phyloP scores from a whole-genome alignment of 192 early-diverging fungal species.

The Linnemannia zychae region DNA sequence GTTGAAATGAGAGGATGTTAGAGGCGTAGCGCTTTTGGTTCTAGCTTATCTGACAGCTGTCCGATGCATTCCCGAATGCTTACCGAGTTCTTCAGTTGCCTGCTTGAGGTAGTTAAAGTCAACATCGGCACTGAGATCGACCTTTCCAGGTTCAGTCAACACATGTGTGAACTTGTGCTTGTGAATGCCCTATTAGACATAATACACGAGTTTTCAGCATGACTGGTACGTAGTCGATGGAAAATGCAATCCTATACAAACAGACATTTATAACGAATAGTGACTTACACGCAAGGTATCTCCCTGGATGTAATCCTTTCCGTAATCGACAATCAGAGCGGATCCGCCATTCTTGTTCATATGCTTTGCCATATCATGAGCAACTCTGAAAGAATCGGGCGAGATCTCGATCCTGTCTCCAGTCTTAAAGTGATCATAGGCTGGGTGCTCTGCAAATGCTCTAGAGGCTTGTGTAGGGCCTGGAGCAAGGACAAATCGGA shows the following conservation, averaged over 20 bases:
- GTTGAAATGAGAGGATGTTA: too few relatives aligned
- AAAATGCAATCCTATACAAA: too few relatives aligned
- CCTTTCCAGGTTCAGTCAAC: conserved; percentile 84
- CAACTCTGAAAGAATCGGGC: conserved; percentile 80
- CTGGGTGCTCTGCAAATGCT: conserved; percentile 55
- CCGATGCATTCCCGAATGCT: too few relatives aligned
- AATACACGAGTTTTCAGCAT: background rate
- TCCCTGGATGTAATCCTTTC: conserved; percentile 78
- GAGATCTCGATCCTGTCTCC: conserved; percentile 89
- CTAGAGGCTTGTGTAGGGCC: conserved; percentile 68
- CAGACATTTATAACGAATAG: background rate
- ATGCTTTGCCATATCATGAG: conserved; percentile 76
- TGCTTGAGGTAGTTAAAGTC: conserved; percentile 84
- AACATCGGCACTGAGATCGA: conserved; percentile 94
- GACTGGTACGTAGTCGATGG: background rate
- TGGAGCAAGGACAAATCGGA: conserved; percentile 79
- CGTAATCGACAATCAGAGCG: conserved; percentile 92
- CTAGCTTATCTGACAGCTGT: too few relatives aligned
- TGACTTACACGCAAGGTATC: conserved; percentile 83
- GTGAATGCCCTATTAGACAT: conserved; percentile 75
- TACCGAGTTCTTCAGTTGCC: conserved; percentile 62
- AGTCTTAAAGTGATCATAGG: conserved; percentile 67
- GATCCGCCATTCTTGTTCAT: conserved; percentile 77
- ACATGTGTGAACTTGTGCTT: conserved; percentile 85
- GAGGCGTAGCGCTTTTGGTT: conserved; percentile 11